Conservation (phyloP, 768 basidiomycete genomes). For the Kwoniella bestiolae region DNA sequence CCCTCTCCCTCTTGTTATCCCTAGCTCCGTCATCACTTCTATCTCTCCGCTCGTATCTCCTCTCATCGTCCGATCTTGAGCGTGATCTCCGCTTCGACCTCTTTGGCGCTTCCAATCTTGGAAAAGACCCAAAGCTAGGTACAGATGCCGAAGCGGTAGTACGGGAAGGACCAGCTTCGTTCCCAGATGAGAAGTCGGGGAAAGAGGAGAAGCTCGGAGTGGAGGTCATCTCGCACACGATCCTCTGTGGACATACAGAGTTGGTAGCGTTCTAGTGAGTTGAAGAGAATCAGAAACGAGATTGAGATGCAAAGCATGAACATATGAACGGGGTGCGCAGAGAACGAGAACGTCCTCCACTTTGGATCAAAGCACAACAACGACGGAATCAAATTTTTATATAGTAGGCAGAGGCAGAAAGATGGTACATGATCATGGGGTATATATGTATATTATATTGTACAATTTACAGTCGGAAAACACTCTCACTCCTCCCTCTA, state of each 20-base stretch:
- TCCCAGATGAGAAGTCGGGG: conserved; percentile 18
- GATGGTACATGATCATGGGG: conserved; percentile 15
- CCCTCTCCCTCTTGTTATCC: background rate
- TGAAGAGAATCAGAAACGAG: too few relatives aligned
- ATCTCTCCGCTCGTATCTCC: background rate
- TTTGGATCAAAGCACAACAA: too few relatives aligned
- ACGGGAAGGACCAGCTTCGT: background rate
- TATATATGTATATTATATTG: conserved; percentile 1
- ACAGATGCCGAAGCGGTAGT: background rate
- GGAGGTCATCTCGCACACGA: background rate
- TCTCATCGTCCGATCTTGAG: background rate
- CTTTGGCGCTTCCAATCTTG: background rate
- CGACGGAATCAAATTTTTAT: conserved; percentile 1
- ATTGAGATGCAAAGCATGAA: too few relatives aligned
- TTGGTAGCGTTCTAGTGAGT: too few relatives aligned
- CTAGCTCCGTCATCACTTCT: background rate
- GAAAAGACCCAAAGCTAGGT: conserved; percentile 18
- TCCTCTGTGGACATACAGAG: too few relatives aligned
- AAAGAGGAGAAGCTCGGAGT: conserved; percentile 30
- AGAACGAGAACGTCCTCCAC: too few relatives aligned
- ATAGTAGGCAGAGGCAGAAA: background rate
- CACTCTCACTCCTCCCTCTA: background rate
- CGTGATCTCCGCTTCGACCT: conserved; percentile 9
- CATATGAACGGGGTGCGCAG: too few relatives aligned
- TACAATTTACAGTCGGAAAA: conserved; percentile 5